phyloP scores from a whole-genome alignment of 805 yeast genomes.

The Candida berthetii region DNA sequence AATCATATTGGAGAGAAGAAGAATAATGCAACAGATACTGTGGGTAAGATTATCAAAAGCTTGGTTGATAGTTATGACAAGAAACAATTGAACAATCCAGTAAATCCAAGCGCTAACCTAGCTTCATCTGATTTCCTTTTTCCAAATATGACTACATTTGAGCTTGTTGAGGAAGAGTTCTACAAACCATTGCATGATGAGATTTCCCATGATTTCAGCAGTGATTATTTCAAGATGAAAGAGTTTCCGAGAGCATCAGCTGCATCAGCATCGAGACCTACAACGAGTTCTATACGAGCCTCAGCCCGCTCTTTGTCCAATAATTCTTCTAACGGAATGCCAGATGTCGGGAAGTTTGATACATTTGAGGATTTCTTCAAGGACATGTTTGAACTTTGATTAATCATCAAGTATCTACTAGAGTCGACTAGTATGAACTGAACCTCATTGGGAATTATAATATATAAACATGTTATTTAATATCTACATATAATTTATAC shows the following conservation, averaged over 20 bases:
- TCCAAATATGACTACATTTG: not conserved
- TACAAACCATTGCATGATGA: slow-evolving; percentile 21
- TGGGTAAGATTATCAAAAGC: slow-evolving; percentile 47
- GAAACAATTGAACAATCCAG: too few species aligned
- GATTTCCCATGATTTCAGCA: slow-evolving; percentile 15
- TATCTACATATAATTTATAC: too few species aligned
- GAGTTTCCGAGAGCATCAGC: not conserved
- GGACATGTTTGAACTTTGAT: slow-evolving; percentile 29
- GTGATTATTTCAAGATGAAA: slow-evolving; percentile 1
- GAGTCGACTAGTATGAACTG: too few species aligned
- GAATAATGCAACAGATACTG: slow-evolving; percentile 55
- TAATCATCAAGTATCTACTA: too few species aligned
- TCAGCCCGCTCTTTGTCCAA: not conserved
- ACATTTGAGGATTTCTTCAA: slow-evolving; percentile 54
- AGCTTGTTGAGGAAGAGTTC: slow-evolving; percentile 4
- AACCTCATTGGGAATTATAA: too few species aligned
- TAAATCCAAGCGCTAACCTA: too few species aligned
- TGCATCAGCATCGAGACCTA: not conserved
- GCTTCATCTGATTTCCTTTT: too few species aligned
- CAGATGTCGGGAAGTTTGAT: slow-evolving; percentile 24
- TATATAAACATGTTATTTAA: too few species aligned
- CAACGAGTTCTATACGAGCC: not conserved
- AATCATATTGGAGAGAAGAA: slow-evolving; percentile 49
- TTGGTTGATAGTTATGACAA: slow-evolving; percentile 34
- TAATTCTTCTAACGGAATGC: not conserved